These are phyloP conservation scores for Venturia nashicola DNA, from an alignment of 2,329 filamentous ascomycete genomes.

Conservation along the genomic window DNA sequence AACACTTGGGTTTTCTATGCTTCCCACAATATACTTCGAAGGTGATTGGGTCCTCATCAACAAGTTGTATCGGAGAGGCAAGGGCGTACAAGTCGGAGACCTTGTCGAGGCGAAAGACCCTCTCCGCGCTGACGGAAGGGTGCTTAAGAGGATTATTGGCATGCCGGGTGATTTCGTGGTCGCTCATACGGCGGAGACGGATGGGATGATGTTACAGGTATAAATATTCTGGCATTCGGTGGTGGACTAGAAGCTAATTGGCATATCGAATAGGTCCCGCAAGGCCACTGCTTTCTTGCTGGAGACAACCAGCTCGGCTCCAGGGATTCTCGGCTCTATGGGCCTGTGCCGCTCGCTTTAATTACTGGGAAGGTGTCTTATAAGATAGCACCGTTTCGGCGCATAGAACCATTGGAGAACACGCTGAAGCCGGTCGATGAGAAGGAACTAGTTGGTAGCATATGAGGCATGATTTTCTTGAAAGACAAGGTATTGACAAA, in stretches of 20 bases:
- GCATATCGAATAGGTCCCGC: slow-evolving; percentile 51
- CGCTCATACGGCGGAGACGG: neutral
- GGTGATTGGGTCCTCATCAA: slow-evolving; percentile 60
- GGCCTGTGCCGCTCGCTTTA: slow-evolving; percentile 73
- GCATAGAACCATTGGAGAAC: neutral
- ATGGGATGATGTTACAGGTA: neutral
- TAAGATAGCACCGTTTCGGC: neutral
- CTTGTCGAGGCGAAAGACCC: slow-evolving; percentile 48
- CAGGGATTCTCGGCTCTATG: slow-evolving; percentile 75
- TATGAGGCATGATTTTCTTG: neutral
- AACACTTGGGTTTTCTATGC: neutral
- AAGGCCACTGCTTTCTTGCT: slow-evolving; percentile 82
- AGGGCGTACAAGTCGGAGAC: slow-evolving; percentile 63
- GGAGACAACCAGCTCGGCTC: slow-evolving; percentile 82
- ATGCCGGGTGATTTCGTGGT: slow-evolving; percentile 57
- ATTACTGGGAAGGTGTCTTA: slow-evolving; percentile 71
- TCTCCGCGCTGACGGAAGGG: neutral
- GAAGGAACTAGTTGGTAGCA: neutral
- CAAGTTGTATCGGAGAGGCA: slow-evolving; percentile 56
- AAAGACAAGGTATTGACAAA: too few relatives aligned
- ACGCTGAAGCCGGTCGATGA: neutral
- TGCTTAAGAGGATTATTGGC: slow-evolving; percentile 54
- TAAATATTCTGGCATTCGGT: slow-evolving; percentile 33
- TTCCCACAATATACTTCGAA: slow-evolving; percentile 1
- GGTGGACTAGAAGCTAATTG: neutral